Conservation (phyloP, 768 basidiomycete species). For the Leccinellum luteum region DNA sequence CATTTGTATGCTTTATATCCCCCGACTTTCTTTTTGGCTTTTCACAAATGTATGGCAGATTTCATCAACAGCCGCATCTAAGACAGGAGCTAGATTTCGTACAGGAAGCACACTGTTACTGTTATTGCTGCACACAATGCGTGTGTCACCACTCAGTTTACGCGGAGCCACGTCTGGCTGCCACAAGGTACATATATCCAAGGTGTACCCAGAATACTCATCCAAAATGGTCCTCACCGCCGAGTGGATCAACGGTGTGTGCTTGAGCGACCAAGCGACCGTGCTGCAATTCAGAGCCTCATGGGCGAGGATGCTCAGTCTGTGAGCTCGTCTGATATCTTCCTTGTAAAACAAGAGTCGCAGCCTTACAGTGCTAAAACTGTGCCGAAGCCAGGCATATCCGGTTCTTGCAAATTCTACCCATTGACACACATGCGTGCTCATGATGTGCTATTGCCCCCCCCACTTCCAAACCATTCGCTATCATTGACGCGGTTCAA, state of each 20-base stretch:
- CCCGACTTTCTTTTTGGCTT: neutral
- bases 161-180: slow-evolving; percentile 70
- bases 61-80: slow-evolving; percentile 81
- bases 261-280: slow-evolving; percentile 69
- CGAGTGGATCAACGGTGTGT: slow-evolving; percentile 81
- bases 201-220: slow-evolving; percentile 66
- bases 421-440: no score
- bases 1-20: slow-evolving; percentile 53
- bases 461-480: no score
- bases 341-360: no score
- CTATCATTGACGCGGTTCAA: no score
- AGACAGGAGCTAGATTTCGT: slow-evolving; percentile 81
- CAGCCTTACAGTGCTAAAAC: no score
- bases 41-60: slow-evolving; percentile 37
- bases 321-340: no score
- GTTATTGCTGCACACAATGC: no score
- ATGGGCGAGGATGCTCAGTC: slow-evolving; percentile 45
- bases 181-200: slow-evolving; percentile 78
- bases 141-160: slow-evolving; percentile 59
- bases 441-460: no score
- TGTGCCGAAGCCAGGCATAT: no score
- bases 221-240: slow-evolving; percentile 80
- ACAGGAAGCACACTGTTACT: slow-evolving; percentile 78
- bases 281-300: slow-evolving; percentile 48
- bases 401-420: no score